A percentile compares a stretch with the other conserved stretches of the same genome.
These are phyloP conservation scores for Athelia psychrophila DNA, from an alignment of 1,284 basidiomycete species.

Conservation along the genomic window DNA sequence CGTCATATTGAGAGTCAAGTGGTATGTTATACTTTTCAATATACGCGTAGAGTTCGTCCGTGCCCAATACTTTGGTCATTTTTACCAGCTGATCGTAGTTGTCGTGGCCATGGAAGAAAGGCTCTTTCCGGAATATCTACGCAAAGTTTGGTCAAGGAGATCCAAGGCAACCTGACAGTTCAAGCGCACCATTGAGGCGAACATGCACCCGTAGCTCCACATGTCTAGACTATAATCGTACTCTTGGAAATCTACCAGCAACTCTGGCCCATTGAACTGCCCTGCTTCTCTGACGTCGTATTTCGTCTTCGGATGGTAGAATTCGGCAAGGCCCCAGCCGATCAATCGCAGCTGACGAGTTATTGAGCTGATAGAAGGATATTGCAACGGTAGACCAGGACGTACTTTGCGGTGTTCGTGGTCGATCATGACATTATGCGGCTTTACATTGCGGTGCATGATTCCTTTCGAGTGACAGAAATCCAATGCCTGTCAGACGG, in stretches of 20 bases:
- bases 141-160: background rate
- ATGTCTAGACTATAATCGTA: constrained; percentile 97
- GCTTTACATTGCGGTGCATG: constrained; percentile 99
- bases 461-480: constrained; percentile 98
- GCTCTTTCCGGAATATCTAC: constrained; percentile 98
- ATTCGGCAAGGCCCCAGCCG: constrained; percentile 99
- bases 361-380: background rate
- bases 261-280: constrained; percentile 98
- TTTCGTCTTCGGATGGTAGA: constrained; percentile 97
- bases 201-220: constrained; percentile 99
- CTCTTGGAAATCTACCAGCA: constrained; percentile 97
- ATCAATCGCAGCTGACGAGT: constrained; percentile 86
- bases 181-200: constrained; percentile 87
- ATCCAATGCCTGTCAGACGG: constrained; percentile 75
- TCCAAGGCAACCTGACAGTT: background rate
- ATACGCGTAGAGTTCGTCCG: constrained; percentile 90
- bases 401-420: constrained; percentile 91
- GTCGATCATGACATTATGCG: constrained; percentile 99
- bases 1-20: constrained; percentile 88
- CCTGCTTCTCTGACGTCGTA: constrained; percentile 98
- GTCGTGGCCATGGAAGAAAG: constrained; percentile 99
- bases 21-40: constrained; percentile 95
- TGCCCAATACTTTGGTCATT: constrained; percentile 96
- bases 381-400: too few species aligned
- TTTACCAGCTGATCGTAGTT: constrained; percentile 99